Evolutionary conservation across 768 basidiomycete species (phyloP).

Genomic region (Austroboletus festivus): DNA sequence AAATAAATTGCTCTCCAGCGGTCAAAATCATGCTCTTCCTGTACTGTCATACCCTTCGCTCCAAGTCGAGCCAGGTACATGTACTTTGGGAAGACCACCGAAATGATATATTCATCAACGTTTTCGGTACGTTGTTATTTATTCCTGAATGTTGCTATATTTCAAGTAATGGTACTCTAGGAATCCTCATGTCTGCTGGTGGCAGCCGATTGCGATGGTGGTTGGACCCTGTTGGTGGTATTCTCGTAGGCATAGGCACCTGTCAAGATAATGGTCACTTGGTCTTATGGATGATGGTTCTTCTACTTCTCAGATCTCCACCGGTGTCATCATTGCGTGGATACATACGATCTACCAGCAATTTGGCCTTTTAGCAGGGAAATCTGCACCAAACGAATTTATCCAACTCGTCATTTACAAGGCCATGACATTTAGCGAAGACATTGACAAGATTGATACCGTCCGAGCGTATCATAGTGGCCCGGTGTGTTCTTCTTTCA

Average conservation of each 20-base stretch:
- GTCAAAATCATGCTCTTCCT: slow-evolving; percentile 86
- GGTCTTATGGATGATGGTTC: neutral
- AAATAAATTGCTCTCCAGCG: slow-evolving; percentile 38
- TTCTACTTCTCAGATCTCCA: slow-evolving; percentile 58
- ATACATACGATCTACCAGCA: slow-evolving; percentile 69
- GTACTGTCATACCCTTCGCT: slow-evolving; percentile 78
- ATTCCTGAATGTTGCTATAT: neutral
- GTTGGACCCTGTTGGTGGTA: slow-evolving; percentile 76
- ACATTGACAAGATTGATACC: slow-evolving; percentile 86
- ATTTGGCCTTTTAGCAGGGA: slow-evolving; percentile 87
- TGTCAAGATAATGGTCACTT: neutral
- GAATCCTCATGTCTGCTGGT: slow-evolving; percentile 78
- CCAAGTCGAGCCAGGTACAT: slow-evolving; percentile 84
- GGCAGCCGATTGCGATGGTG: slow-evolving; percentile 83
- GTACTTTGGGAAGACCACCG: slow-evolving; percentile 98
- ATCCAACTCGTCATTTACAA: slow-evolving; percentile 92
- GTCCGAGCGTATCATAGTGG: slow-evolving; percentile 92
- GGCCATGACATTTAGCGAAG: slow-evolving; percentile 76
- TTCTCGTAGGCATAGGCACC: slow-evolving; percentile 59
- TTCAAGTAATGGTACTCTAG: slow-evolving; percentile 37
- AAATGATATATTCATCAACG: slow-evolving; percentile 87
- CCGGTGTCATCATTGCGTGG: slow-evolving; percentile 83
- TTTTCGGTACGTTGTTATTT: slow-evolving; percentile 49
- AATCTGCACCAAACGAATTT: slow-evolving; percentile 89
- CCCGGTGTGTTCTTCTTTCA: slow-evolving; percentile 43